phyloP scores from a whole-genome alignment of 192 early-diverging fungal genomes.

The Backusella parvicylindrica region DNA sequence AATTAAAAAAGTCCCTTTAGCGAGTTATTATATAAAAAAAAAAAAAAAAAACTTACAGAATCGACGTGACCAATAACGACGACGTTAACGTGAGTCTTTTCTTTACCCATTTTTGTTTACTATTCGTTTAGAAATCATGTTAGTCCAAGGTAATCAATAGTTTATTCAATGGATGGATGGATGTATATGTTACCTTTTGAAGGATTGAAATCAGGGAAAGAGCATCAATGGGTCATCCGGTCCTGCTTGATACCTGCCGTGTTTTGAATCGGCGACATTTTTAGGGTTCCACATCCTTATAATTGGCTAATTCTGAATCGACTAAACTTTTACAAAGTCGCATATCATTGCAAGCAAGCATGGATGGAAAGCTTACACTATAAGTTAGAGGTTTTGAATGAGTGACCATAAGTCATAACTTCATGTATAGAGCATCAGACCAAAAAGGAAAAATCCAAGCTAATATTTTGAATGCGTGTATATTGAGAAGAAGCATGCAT shows the following conservation, averaged over 20 bases:
- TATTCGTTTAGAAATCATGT: not conserved
- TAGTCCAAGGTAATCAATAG: not conserved
- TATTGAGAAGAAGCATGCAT: too few relatives aligned
- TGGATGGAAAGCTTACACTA: too few relatives aligned
- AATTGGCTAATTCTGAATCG: not conserved
- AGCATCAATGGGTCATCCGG: not conserved
- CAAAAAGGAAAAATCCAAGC: too few relatives aligned
- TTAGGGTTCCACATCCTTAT: not conserved
- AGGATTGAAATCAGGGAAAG: not conserved
- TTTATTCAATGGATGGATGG: not conserved
- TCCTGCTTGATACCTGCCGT: not conserved
- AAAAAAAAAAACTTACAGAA: constrained; percentile 49
- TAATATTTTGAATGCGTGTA: too few relatives aligned
- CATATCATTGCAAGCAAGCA: too few relatives aligned
- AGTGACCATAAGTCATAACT: too few relatives aligned
- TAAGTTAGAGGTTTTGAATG: too few relatives aligned
- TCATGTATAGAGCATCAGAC: too few relatives aligned
- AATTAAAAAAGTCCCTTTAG: too few relatives aligned
- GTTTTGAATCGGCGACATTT: not conserved
- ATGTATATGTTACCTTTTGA: not conserved
- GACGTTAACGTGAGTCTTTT: constrained; percentile 91
- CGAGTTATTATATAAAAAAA: not conserved
- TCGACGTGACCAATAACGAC: constrained; percentile 99
- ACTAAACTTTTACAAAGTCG: too few relatives aligned
- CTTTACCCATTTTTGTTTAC: constrained; percentile 49